These are phyloP conservation scores for Trypanosoma brucei DNA, from an alignment of 208 protist species.

Conservation along the genomic window DNA sequence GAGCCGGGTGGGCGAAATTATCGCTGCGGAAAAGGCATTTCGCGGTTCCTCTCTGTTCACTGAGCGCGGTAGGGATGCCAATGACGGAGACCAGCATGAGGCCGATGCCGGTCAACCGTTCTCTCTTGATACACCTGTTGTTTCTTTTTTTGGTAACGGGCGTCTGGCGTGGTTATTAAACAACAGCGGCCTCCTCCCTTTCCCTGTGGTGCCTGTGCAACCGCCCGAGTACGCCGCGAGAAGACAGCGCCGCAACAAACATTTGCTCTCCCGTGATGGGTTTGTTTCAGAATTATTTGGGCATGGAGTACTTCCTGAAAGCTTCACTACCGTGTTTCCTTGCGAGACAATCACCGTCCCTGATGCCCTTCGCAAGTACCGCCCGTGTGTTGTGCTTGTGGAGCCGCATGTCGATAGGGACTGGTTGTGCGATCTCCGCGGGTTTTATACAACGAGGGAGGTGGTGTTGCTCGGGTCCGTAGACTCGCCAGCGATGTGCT, in stretches of 20 bases:
- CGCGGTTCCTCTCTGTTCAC: conserved; percentile 5
- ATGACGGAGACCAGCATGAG: not conserved
- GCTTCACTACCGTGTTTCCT: conserved; percentile 38
- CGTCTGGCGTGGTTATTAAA: conserved; percentile 59
- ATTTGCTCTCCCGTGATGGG: conserved; percentile 16
- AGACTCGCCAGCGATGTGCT: conserved; percentile 70
- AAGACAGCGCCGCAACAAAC: conserved; percentile 24
- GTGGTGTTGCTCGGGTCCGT: conserved; percentile 56
- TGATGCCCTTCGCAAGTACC: conserved; percentile 59
- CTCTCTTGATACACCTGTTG: conserved; percentile 37
- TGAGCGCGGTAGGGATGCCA: not conserved
- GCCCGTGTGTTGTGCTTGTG: conserved; percentile 52
- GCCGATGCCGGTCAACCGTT: conserved; percentile 8
- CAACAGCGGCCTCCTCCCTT: conserved; percentile 29
- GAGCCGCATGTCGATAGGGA: conserved; percentile 75
- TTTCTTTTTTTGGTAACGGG: conserved; percentile 70
- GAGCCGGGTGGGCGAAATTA: conserved; percentile 34
- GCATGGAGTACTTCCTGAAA: conserved; percentile 13
- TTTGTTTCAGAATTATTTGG: conserved; percentile 6
- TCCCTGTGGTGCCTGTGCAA: conserved; percentile 45
- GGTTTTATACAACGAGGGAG: conserved; percentile 66
- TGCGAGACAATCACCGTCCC: conserved; percentile 48
- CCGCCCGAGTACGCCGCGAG: conserved; percentile 30
- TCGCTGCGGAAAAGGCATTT: conserved; percentile 26
- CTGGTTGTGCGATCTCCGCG: conserved; percentile 60